phyloP scores from a whole-genome alignment of 257 asterid genomes.

The Gentiana dahurica region DNA sequence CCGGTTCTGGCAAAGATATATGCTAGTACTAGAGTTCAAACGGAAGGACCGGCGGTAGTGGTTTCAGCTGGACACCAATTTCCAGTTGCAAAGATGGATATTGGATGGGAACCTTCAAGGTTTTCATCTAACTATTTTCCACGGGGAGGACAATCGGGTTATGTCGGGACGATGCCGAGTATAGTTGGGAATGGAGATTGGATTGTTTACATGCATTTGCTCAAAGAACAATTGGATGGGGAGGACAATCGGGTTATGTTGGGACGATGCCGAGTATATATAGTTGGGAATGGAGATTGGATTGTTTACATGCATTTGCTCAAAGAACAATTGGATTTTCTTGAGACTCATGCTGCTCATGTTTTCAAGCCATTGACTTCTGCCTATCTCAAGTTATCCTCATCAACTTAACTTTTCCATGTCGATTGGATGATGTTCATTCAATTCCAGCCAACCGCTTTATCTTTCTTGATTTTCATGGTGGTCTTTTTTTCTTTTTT shows the following conservation, averaged over 20 bases:
- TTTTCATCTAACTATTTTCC: conserved; percentile 49
- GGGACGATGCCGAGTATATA: conserved; percentile 8
- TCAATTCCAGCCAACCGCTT: too few relatives aligned
- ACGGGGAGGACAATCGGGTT: conserved; percentile 64
- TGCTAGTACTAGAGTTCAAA: conserved; percentile 13
- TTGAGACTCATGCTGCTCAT: conserved; percentile 29
- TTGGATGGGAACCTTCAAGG: conserved; percentile 42
- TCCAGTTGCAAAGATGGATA: conserved; percentile 45
- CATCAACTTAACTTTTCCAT: too few relatives aligned
- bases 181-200: conserved; percentile 66
- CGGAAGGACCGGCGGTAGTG: conserved; percentile 47
- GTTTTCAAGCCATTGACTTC: conserved; percentile 28
- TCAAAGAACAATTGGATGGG: conserved; percentile 46
- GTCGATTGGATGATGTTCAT: too few relatives aligned
- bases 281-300: conserved; percentile 57
- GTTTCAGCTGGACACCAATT: conserved; percentile 45
- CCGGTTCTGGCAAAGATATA: conserved; percentile 31
- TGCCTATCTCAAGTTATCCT: conserved; percentile 21
- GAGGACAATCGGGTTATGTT: conserved; percentile 56
- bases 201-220: conserved; percentile 56
- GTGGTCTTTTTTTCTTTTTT: too few relatives aligned
- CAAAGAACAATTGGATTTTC: conserved; percentile 36
- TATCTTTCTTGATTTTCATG: too few relatives aligned
- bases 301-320: conserved; percentile 46
- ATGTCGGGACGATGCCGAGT: conserved; percentile 66